Conservation (phyloP, 2,329 filamentous ascomycete genomes). For the Venturia oleaginea region DNA sequence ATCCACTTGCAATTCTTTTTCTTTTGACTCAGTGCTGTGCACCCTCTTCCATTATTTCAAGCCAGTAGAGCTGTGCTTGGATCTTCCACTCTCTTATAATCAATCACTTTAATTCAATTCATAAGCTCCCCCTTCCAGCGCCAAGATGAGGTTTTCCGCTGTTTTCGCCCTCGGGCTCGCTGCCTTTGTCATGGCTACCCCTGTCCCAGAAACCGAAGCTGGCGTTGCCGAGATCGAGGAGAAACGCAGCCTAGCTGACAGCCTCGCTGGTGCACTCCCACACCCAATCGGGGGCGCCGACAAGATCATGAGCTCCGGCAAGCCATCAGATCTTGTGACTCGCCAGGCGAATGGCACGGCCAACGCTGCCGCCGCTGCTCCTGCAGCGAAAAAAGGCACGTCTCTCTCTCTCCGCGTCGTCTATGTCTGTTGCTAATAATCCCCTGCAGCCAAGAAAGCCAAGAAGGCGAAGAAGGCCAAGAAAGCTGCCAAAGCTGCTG, state of each 20-base stretch:
- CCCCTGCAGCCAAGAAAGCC: background rate
- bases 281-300: background rate
- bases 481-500: background rate
- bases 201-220: constrained; percentile 4
- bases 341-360: background rate
- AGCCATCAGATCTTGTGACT: background rate
- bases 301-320: background rate
- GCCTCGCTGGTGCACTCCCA: background rate
- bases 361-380: background rate
- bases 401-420: background rate
- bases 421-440: background rate
- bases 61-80: constrained; percentile 6
- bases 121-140: background rate
- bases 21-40: background rate
- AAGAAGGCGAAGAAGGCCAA: constrained; percentile 9
- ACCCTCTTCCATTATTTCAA: background rate
- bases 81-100: constrained; percentile 3
- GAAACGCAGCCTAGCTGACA: background rate
- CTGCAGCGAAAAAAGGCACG: background rate
- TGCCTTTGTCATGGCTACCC: constrained; percentile 1
- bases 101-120: background rate
- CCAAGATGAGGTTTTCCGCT: constrained; percentile 5
- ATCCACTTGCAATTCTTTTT: background rate
- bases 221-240: background rate
- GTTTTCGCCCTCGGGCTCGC: constrained; percentile 4